A percentile compares a stretch with the other conserved stretches of the same genome.
Conservation (phyloP, 345 rosid genomes). For the Hevea brasiliensis region DNA sequence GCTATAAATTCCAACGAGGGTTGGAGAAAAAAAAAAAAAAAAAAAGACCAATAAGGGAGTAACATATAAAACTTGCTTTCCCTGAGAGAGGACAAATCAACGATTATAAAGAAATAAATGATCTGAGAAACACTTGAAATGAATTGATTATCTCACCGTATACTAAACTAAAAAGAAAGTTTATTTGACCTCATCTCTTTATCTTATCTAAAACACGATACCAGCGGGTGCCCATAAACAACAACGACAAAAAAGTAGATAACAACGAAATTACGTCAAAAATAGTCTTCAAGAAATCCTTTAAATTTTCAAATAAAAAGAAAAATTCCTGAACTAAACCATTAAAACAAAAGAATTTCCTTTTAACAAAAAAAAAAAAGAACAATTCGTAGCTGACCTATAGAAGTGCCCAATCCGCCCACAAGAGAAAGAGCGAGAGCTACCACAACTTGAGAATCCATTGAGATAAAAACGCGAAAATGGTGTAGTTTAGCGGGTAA, state of each 20-base stretch:
- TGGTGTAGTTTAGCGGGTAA: not conserved
- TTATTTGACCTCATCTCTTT: not conserved
- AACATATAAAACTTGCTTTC: not conserved
- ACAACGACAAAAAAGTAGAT: too few relatives aligned
- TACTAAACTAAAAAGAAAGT: not conserved
- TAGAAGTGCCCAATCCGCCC: slow-evolving; percentile 36
- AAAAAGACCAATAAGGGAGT: too few relatives aligned
- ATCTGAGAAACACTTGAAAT: too few relatives aligned
- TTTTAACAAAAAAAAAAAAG: too few relatives aligned
- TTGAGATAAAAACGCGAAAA: too few relatives aligned
- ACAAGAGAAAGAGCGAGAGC: slow-evolving; percentile 35
- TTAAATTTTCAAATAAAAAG: too few relatives aligned
- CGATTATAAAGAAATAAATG: too few relatives aligned
- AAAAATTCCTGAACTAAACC: not conserved
- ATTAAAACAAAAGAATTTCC: too few relatives aligned
- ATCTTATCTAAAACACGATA: not conserved
- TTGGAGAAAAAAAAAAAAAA: too few relatives aligned
- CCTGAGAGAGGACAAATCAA: not conserved
- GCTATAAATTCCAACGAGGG: not conserved
- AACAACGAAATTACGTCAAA: too few relatives aligned
- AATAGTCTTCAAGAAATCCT: too few relatives aligned
- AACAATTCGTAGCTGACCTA: slow-evolving; percentile 18
- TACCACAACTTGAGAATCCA: slow-evolving; percentile 69
- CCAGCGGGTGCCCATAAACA: too few relatives aligned
- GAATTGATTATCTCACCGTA: not conserved